Conservation (phyloP, 371 early-diverging fungal species). For the Mucor velutinosus region DNA sequence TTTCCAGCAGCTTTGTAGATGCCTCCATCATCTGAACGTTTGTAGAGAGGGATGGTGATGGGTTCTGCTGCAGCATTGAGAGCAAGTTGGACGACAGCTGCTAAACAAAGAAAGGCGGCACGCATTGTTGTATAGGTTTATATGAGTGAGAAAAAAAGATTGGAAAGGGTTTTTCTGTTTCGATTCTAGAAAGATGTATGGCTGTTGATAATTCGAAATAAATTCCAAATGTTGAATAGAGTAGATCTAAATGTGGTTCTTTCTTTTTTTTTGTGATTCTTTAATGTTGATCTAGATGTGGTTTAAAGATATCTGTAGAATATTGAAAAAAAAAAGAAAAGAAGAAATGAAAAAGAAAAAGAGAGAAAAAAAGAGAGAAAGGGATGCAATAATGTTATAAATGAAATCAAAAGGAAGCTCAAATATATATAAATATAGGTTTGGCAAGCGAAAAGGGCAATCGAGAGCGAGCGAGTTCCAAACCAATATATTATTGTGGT, state of each 20-base stretch:
- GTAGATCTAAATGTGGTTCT: conserved; percentile 1
- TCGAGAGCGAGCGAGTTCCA: conserved; percentile 22
- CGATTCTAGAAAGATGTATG: not conserved
- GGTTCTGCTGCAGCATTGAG: conserved; percentile 38
- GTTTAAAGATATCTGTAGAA: conserved; percentile 2
- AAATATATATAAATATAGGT: conserved; percentile 18
- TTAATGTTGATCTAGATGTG: not conserved
- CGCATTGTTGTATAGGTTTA: conserved; percentile 33
- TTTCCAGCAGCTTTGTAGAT: conserved; percentile 46
- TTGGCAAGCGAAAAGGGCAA: conserved; percentile 18
- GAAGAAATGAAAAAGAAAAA: conserved; percentile 17
- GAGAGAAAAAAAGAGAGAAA: conserved; percentile 22
- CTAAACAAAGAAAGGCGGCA: conserved; percentile 43
- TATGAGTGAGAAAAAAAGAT: conserved; percentile 17
- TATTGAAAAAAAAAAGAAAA: conserved; percentile 16
- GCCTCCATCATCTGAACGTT: conserved; percentile 33
- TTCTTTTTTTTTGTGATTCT: conserved; percentile 3
- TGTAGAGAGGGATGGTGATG: conserved; percentile 44
- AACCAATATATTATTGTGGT: conserved; percentile 18
- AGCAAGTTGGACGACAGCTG: conserved; percentile 47
- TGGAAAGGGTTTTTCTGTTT: conserved; percentile 23
- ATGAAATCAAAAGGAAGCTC: conserved; percentile 4
- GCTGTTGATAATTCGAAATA: not conserved
- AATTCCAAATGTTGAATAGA: conserved; percentile 3
- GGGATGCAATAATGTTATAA: not conserved